A percentile compares a stretch with the other conserved stretches of the same genome.
These are phyloP conservation scores for Talaromyces atroroseus DNA, from an alignment of 2,329 filamentous ascomycete species.

Conservation along the genomic window DNA sequence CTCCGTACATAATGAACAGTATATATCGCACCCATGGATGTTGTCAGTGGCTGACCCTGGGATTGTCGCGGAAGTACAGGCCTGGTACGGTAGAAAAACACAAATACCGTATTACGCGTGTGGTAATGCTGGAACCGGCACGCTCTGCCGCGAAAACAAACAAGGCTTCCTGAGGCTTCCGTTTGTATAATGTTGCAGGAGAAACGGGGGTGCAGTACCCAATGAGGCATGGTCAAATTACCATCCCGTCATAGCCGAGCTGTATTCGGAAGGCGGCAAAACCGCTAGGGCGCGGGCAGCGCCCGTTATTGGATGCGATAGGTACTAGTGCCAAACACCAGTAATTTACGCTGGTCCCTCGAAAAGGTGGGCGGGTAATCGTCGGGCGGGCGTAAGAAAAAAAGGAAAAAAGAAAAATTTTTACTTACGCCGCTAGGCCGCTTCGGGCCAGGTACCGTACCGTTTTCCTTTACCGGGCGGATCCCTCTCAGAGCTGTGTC, in stretches of 20 bases:
- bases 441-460: constrained; percentile 1
- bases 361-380: not conserved
- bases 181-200: not conserved
- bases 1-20: no score
- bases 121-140: constrained; percentile 1
- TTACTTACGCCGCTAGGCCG: not conserved
- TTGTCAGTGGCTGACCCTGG: constrained; percentile 9
- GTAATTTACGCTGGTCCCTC: not conserved
- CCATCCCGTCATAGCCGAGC: constrained; percentile 12
- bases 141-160: not conserved
- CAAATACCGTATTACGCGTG: not conserved
- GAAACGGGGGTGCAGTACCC: not conserved
- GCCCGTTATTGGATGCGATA: not conserved
- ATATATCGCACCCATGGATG: not conserved
- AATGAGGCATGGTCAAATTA: constrained; percentile 8
- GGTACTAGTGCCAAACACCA: not conserved
- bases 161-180: not conserved
- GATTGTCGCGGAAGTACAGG: constrained; percentile 5
- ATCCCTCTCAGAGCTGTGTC: not conserved
- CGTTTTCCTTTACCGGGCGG: constrained; percentile 6
- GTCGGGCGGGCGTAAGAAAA: not conserved
- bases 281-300: not conserved
- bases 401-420: not conserved
- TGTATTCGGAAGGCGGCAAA: constrained; percentile 4
- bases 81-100: not conserved